phyloP scores from a whole-genome alignment of 495 filamentous ascomycete genomes.

The Echria macrotheca region DNA sequence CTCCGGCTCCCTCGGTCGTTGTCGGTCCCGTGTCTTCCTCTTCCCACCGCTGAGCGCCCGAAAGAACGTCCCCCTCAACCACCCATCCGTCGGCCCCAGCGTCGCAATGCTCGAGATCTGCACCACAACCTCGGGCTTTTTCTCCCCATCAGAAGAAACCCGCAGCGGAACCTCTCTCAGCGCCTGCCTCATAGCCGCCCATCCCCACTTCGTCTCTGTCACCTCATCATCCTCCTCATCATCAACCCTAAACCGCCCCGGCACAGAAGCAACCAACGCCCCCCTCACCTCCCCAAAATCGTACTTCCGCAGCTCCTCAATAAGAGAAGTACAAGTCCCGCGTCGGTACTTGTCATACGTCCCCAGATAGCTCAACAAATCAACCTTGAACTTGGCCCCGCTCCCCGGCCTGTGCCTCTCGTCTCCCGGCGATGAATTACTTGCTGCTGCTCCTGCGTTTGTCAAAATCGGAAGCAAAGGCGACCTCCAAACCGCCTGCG shows the following conservation, averaged over 20 bases:
- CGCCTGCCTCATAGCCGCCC: constrained; percentile 59
- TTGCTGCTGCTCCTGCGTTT: neutral
- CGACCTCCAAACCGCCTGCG: constrained; percentile 77
- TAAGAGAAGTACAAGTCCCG: constrained; percentile 42
- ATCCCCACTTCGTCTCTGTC: constrained; percentile 62
- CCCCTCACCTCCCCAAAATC: constrained; percentile 69
- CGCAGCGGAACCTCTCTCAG: constrained; percentile 48
- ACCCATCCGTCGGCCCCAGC: constrained; percentile 66
- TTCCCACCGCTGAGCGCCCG: constrained; percentile 35
- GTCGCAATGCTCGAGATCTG: constrained; percentile 85
- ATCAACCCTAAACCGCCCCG: constrained; percentile 55
- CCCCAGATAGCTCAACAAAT: constrained; percentile 66
- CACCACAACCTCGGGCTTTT: constrained; percentile 55
- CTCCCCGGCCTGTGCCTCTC: constrained; percentile 41
- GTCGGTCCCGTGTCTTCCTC: too few relatives aligned
- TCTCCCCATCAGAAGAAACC: neutral
- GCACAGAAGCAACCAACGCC: constrained; percentile 70
- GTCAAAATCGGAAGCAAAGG: constrained; percentile 56
- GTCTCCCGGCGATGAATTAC: too few relatives aligned
- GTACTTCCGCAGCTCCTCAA: constrained; percentile 52
- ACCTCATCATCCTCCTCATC: too few relatives aligned
- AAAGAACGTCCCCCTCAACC: constrained; percentile 67
- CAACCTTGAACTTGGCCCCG: constrained; percentile 68
- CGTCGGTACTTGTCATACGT: constrained; percentile 58
- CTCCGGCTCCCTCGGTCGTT: constrained; percentile 5